phyloP scores from a whole-genome alignment of 768 basidiomycete species.

The Mycena albidolilacea region DNA sequence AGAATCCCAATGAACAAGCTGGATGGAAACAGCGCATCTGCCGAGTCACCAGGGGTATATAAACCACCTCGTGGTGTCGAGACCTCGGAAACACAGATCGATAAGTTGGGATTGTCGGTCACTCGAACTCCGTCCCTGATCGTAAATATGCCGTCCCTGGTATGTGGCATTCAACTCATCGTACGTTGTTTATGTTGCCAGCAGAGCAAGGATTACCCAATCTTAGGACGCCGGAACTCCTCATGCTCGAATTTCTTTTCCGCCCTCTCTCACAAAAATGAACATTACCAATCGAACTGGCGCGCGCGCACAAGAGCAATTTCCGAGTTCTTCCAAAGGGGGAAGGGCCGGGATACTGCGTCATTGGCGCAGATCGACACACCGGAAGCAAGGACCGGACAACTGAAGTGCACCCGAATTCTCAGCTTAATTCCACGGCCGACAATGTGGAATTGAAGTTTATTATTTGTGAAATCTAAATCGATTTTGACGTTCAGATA shows the following conservation, averaged over 20 bases:
- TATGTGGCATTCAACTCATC: not conserved
- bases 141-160: conserved; percentile 10
- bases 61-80: conserved; percentile 19
- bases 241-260: not conserved
- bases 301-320: conserved; percentile 11
- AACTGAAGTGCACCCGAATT: not conserved
- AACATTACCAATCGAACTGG: conserved; percentile 2
- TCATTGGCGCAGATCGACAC: not conserved
- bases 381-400: too few relatives aligned
- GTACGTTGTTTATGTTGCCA: not conserved
- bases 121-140: conserved; percentile 20
- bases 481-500: too few relatives aligned
- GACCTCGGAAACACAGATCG: conserved; percentile 1
- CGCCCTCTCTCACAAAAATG: not conserved
- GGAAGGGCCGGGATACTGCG: not conserved
- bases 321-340: conserved; percentile 12
- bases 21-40: not conserved
- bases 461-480: too few relatives aligned
- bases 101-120: not conserved
- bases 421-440: not conserved
- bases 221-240: not conserved
- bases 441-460: too few relatives aligned
- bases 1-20: not conserved
- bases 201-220: too few relatives aligned
- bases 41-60: conserved; percentile 9